These are phyloP conservation scores for Aspergillus fijiensis DNA, from an alignment of 2,329 filamentous ascomycete genomes.

Conservation along the genomic window DNA sequence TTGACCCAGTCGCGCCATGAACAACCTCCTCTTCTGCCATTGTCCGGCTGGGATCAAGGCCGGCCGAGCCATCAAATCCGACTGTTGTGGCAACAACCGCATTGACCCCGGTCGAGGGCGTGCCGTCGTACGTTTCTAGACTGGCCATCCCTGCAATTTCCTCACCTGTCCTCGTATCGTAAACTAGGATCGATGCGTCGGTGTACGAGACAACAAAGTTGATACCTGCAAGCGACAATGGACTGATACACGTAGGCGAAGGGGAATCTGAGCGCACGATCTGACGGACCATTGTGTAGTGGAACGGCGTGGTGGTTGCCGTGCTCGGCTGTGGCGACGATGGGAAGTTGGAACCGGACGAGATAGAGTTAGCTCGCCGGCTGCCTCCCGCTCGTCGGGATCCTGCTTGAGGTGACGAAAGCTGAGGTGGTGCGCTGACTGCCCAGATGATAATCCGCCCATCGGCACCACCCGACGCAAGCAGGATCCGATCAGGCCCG, in stretches of 20 bases:
- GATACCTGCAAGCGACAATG: conserved; percentile 77
- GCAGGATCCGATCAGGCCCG: conserved; percentile 76
- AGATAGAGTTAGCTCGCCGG: conserved; percentile 86
- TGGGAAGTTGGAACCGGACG: conserved; percentile 87
- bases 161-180: conserved; percentile 88
- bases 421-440: conserved; percentile 83
- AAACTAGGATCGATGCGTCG: conserved; percentile 86
- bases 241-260: conserved; percentile 89
- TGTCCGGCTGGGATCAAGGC: conserved; percentile 61
- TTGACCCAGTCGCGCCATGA: conserved; percentile 79
- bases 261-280: conserved; percentile 69
- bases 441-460: conserved; percentile 93
- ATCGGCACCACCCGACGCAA: conserved; percentile 90
- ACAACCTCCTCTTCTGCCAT: conserved; percentile 70
- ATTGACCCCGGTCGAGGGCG: conserved; percentile 79
- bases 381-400: conserved; percentile 72
- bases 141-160: conserved; percentile 92
- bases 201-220: conserved; percentile 91
- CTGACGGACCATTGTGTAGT: conserved; percentile 82
- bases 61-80: conserved; percentile 68
- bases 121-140: conserved; percentile 88
- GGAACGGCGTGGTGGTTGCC: conserved; percentile 81
- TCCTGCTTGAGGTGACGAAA: conserved; percentile 75
- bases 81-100: conserved; percentile 83
- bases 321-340: conserved; percentile 86